These are phyloP conservation scores for Ulmus americana DNA, from an alignment of 331 rosid genomes.

Conservation along the genomic window DNA sequence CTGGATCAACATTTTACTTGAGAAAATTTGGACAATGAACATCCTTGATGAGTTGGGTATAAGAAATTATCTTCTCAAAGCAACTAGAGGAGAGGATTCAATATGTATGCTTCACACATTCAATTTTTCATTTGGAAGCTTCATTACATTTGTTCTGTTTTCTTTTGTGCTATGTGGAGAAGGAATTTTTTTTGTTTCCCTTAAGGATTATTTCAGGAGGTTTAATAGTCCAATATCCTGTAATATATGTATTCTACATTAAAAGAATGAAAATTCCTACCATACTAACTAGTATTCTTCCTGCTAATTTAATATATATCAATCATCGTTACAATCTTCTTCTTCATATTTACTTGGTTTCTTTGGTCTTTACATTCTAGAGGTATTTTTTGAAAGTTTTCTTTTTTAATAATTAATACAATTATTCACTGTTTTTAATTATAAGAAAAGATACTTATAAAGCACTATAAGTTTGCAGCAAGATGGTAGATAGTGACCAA, in stretches of 20 bases:
- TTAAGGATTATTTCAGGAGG: neutral
- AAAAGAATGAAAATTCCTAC: neutral
- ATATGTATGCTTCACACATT: too few relatives aligned
- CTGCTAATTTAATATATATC: neutral
- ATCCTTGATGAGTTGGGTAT: too few relatives aligned
- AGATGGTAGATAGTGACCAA: neutral
- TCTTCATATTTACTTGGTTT: neutral
- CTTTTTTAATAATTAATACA: neutral
- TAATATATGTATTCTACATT: neutral
- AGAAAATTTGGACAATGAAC: too few relatives aligned
- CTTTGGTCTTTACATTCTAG: neutral
- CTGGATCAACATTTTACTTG: too few relatives aligned
- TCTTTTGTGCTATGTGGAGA: too few relatives aligned
- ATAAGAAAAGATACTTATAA: neutral
- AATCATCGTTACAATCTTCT: neutral
- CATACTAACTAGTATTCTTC: neutral
- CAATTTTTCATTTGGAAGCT: too few relatives aligned
- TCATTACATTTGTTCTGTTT: too few relatives aligned
- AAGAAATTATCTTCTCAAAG: too few relatives aligned
- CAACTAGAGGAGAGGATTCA: too few relatives aligned
- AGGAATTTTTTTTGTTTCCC: neutral
- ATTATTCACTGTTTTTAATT: neutral
- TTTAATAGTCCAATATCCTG: neutral
- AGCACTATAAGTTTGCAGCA: constrained; percentile 11
- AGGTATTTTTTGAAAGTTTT: neutral